Base-by-base conservation (phyloP, 768 basidiomycete genomes). In the Pholiota conissans region DNA sequence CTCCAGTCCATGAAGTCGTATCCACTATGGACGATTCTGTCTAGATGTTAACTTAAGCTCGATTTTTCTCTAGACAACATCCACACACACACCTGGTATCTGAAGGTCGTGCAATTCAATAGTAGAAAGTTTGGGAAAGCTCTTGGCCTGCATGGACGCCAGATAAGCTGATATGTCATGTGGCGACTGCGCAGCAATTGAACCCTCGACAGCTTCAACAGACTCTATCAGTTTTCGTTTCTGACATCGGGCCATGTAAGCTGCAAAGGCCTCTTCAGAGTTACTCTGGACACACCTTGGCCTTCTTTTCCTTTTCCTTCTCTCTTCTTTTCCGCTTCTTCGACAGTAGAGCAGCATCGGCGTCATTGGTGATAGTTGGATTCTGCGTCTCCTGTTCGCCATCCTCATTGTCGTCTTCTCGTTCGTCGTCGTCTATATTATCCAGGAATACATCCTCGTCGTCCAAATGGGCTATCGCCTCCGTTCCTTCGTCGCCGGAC, bases 71-170 rank as follows among this genome's bases (percentile, higher is more conserved):
- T 35, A 40, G 30, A 20, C 51, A 18, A 45, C 24, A 18, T 37
- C n/a, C 60, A 8, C 37, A 71, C n/a, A n/a, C 85, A 61, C 68
- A 93, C 95, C 85, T 66, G 89, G 89, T 71, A 97, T 87, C 50
- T 76, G 77, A 45, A 88, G 75, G 63, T 96, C 94, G 11, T 84
- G 82, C 34, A 95, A 79, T 74, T 98, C 95, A 57, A 98, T 77
- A 11, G 75, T 74, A 7, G 89, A 90, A 64, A 90, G 73, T 48
- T 87, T 81, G 2, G 85, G 76, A 65, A 87, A 89, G 3, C 84
- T 80, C 64, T 86, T 90, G 48, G 79, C 78, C 67, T 93, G 92
- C 73, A 87, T 78, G 24, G 80, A 68, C 8, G 81, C 74, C 18
- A 95, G 66, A 67, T 90, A 89, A 29, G 84, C 80, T 10, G 82